phyloP scores from a whole-genome alignment of 306 rosid species.

The Lotus japonicus region DNA sequence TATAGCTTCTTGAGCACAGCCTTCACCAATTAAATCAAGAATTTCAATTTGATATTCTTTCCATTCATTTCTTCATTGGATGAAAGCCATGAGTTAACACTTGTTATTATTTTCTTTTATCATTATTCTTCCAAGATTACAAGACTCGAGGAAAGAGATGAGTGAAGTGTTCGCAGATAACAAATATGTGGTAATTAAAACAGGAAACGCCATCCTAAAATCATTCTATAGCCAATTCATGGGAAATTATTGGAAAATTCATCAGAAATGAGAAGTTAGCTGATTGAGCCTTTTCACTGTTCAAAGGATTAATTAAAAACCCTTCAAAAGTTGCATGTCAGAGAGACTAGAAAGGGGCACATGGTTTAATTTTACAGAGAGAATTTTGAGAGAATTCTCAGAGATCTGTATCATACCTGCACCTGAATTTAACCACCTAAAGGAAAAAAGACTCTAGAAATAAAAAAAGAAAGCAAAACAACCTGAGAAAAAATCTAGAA shows the following conservation, averaged over 20 bases:
- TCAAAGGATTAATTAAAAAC: background rate
- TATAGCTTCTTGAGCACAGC: too few species aligned
- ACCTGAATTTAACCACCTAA: conserved; percentile 17
- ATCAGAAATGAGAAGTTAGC: background rate
- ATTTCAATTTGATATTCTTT: background rate
- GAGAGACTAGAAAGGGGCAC: background rate
- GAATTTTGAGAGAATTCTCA: conserved; percentile 12
- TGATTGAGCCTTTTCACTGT: too few species aligned
- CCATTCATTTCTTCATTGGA: too few species aligned
- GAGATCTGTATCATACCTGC: conserved; percentile 25
- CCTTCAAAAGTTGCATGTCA: conserved; percentile 28
- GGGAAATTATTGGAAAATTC: conserved; percentile 12
- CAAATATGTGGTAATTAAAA: background rate
- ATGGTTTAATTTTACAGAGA: background rate
- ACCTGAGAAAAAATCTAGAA: background rate
- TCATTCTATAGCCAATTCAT: background rate
- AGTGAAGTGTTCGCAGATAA: background rate
- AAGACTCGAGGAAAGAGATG: background rate
- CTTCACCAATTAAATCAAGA: background rate
- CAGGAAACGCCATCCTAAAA: background rate
- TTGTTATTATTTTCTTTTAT: too few species aligned
- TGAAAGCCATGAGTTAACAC: too few species aligned
- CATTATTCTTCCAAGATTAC: background rate
- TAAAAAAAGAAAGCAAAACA: background rate
- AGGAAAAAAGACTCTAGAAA: background rate